Conservation (phyloP, 2,329 filamentous ascomycete species). For the Trichoderma sp. region DNA sequence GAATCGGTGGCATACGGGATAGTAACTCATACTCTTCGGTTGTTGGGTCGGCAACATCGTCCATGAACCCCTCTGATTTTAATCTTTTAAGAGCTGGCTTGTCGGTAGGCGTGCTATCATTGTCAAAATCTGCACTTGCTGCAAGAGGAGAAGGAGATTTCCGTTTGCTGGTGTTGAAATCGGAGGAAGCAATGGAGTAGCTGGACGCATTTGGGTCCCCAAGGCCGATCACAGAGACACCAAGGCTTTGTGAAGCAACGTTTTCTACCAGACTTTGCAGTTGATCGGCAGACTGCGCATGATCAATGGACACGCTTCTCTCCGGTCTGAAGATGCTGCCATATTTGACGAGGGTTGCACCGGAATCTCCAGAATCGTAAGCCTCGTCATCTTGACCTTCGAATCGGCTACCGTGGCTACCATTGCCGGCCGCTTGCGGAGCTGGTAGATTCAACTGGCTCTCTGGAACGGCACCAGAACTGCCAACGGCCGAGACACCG, state of each 20-base stretch:
- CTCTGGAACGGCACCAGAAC: slow-evolving; percentile 55
- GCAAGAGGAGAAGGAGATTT: slow-evolving; percentile 53
- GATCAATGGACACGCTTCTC: slow-evolving; percentile 45
- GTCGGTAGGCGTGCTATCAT: slow-evolving; percentile 41
- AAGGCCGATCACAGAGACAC: slow-evolving; percentile 45
- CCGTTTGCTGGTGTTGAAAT: slow-evolving; percentile 59
- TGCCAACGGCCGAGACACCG: slow-evolving; percentile 56
- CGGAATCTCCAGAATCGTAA: slow-evolving; percentile 52
- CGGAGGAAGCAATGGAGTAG: slow-evolving; percentile 36
- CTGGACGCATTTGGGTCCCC: slow-evolving; percentile 32
- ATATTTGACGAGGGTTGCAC: slow-evolving; percentile 36
- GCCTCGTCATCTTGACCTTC: slow-evolving; percentile 49
- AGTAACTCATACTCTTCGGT: slow-evolving; percentile 53
- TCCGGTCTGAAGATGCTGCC: slow-evolving; percentile 35
- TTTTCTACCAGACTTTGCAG: slow-evolving; percentile 57
- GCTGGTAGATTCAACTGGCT: slow-evolving; percentile 54
- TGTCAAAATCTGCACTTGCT: slow-evolving; percentile 58
- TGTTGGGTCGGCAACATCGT: slow-evolving; percentile 41
- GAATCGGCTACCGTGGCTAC: slow-evolving; percentile 47
- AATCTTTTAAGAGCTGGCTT: slow-evolving; percentile 61
- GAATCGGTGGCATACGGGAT: slow-evolving; percentile 54
- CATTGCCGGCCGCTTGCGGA: slow-evolving; percentile 43
- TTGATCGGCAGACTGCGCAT: slow-evolving; percentile 52
- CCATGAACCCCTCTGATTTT: slow-evolving; percentile 53
- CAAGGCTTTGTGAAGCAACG: slow-evolving; percentile 60